Evolutionary conservation across 306 rosid species (phyloP).

Genomic region (Echinosophora koreensis): DNA sequence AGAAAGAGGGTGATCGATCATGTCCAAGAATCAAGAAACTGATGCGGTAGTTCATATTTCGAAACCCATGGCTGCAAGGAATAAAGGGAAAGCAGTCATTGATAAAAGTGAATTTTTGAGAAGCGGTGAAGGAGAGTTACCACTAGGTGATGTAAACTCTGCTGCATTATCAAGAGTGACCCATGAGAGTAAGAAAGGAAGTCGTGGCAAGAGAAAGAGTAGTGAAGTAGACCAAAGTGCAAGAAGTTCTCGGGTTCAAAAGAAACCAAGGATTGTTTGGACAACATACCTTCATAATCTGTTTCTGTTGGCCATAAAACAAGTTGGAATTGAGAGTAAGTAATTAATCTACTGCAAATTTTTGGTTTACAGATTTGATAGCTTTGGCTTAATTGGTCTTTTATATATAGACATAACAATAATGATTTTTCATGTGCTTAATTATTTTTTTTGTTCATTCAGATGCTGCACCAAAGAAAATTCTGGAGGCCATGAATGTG

Average conservation of each 20-base stretch:
- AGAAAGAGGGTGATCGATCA: slow-evolving; percentile 44
- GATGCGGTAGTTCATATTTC: slow-evolving; percentile 56
- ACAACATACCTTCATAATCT: slow-evolving; percentile 67
- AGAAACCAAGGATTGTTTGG: slow-evolving; percentile 73
- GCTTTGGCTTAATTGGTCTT: background rate
- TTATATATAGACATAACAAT: background rate
- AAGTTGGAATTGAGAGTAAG: slow-evolving; percentile 71
- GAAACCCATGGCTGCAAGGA: slow-evolving; percentile 61
- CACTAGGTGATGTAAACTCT: background rate
- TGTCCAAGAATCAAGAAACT: slow-evolving; percentile 47
- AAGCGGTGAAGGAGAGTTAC: slow-evolving; percentile 3
- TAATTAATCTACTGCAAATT: background rate
- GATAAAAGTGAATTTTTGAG: slow-evolving; percentile 10
- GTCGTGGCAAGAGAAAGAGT: slow-evolving; percentile 39
- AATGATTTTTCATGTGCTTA: background rate
- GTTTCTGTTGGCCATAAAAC: slow-evolving; percentile 65
- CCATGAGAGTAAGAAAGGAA: background rate
- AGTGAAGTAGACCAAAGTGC: background rate
- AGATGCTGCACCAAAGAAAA: slow-evolving; percentile 72
- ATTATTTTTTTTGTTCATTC: slow-evolving; percentile 13
- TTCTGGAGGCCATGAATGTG: slow-evolving; percentile 68
- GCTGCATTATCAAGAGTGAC: background rate
- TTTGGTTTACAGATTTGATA: background rate
- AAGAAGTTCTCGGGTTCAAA: slow-evolving; percentile 3
- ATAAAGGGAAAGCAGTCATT: slow-evolving; percentile 28